Base-by-base conservation (phyloP, 257 asterid genomes). In the Forsythia viridissima region DNA sequence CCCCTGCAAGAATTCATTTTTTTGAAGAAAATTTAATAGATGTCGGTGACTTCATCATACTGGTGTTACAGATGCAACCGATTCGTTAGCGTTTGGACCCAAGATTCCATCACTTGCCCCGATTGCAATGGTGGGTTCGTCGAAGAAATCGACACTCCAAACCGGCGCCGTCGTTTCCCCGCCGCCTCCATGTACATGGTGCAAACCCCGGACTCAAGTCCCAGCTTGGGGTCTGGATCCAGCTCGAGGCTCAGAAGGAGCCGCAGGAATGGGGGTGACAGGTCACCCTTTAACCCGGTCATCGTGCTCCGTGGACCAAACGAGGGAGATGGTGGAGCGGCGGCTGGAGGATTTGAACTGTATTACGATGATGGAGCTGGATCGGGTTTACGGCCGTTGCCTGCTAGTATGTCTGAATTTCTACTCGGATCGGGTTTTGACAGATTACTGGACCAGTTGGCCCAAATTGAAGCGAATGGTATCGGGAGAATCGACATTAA, bases 281-380 rank as follows among this genome's bases (percentile, higher is more conserved):
- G 98, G 65, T 90, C 98, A 0, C 98, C 96, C 61, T 93, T 93
- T 73, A 93, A 93, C 79, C 98, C 98, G 20, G 98, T 93, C 2
- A 92, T 92, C 37, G 96, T 93, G 48, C 94, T 93, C 11, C 97
- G 98, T 38, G 97, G 96, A 1, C 72, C 87, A 16, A 75, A 85
- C 41, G 91, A 88, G 2, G 85, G 85, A 3, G 88, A 70, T 4
- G 89, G 51, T 4, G 90, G 72, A 2, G 82, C 74, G 10, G 80
- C 82, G 0, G 82, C 84, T 0, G 88, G 87, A 37, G 91, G 91
- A 48, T 92, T 91, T 77, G 98, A 93, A 80, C 46, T 93, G 85
- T 93, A 84, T 82, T 92, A 93, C 48, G 98, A 93, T 68, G 98
- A 92, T 65, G 97, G 94, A 24, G 83, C 93, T 0, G 97, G 96